Percentiles rank a stretch among this genome's conserved stretches.
These are phyloP conservation scores for Atkinsonella hypoxylon DNA, from an alignment of 2,329 filamentous ascomycete species.

Conservation along the genomic window DNA sequence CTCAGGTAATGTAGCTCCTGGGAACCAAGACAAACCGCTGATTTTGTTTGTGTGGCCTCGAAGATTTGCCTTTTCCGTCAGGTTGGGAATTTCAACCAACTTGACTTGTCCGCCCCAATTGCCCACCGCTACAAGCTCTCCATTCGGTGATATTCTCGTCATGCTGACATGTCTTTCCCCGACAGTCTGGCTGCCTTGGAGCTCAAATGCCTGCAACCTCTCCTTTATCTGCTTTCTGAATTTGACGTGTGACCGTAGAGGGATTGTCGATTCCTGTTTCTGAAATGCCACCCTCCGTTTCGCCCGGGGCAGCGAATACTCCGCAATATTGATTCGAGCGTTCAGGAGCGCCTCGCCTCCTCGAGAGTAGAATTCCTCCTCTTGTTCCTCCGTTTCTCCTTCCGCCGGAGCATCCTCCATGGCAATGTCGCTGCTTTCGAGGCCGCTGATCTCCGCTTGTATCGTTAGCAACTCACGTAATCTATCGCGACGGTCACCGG, in stretches of 20 bases:
- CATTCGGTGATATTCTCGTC: conserved; percentile 78
- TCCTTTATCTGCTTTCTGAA: conserved; percentile 86
- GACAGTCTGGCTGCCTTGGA: conserved; percentile 87
- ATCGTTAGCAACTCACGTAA: conserved; percentile 70
- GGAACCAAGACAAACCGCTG: conserved; percentile 83
- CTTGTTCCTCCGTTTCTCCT: conserved; percentile 57
- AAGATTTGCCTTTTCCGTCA: conserved; percentile 64
- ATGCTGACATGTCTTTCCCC: conserved; percentile 87
- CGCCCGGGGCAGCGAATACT: conserved; percentile 73
- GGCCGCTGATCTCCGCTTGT: conserved; percentile 50
- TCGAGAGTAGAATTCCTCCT: conserved; percentile 92
- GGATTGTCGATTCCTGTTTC: conserved; percentile 69
- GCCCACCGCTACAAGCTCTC: conserved; percentile 72
- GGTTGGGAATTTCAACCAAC: conserved; percentile 68
- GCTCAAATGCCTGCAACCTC: conserved; percentile 66
- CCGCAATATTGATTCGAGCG: conserved; percentile 67
- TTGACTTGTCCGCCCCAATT: conserved; percentile 90
- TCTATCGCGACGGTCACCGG: conserved; percentile 73
- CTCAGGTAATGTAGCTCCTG: conserved; percentile 62
- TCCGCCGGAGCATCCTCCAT: conserved; percentile 50
- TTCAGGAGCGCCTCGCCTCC: conserved; percentile 63
- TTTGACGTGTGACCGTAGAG: conserved; percentile 80
- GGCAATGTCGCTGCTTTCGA: conserved; percentile 44
- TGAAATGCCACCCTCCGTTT: conserved; percentile 67
- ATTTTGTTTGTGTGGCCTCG: conserved; percentile 82